Base-by-base conservation (phyloP, 306 rosid species). In the Purshia tridentata region DNA sequence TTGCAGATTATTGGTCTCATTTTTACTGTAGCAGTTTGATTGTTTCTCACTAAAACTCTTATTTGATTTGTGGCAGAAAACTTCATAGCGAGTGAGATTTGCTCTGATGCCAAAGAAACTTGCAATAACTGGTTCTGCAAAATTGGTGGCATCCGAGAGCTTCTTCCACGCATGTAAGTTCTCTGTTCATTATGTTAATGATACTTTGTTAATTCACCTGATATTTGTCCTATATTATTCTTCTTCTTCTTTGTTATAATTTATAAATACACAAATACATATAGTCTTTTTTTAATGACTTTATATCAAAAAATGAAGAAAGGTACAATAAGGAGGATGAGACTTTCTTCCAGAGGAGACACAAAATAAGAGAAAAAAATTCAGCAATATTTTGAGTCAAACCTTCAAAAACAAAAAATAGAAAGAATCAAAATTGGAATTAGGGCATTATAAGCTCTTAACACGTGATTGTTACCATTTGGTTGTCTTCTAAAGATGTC, bases 111-210 rank as follows among this genome's bases (percentile, higher is more conserved):
- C 48, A 94, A 91, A 83, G 98, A 91, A 89, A 94, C 98, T 74
- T 94, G 98, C 86, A 66, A 88, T 70, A 91, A 94, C 62, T 94
- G 98, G 98, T 91, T 94, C 83, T 74, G 86, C 86, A 94, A 94
- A 86, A 89, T 94, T 80, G 98, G 97, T 82, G 93, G 88, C 56
- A 84, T 94, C 74, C 88, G 81, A 77, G 97, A 91, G 88, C 97
- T 94, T 88, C 97, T 94, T 87, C 98, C 98, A 57, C 98, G 97
- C 88, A 88, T 94, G 98, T 94, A 70, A 86, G 67, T 80, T 83
- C 76, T 68, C 51, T 77, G 60, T 35, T 67, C 72, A 14, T 67
- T 67, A 22, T 29, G 40, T 19, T 41, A 40, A 6, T 50, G 47
- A 37, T 35, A 1, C 14, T 50, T 47, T 35, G 54, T 67, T 67